Conservation (phyloP, 495 filamentous ascomycete genomes). For the Saxophila tyrrhenica region DNA sequence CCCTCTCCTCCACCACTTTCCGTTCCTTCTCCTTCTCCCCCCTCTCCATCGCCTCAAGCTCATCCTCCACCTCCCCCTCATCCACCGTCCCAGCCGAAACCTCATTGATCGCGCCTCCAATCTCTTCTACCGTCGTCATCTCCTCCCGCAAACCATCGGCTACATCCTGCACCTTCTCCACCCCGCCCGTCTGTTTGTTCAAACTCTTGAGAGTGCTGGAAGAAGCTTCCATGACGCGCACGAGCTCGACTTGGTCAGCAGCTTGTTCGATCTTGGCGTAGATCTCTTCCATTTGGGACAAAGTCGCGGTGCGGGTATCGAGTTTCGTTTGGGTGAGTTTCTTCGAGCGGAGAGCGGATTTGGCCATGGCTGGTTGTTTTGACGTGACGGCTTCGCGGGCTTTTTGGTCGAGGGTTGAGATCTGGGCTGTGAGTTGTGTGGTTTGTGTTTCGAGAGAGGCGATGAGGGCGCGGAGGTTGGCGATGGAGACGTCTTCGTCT, state of each 20-base stretch:
- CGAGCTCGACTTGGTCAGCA: slow-evolving; percentile 64
- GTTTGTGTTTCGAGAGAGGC: slow-evolving; percentile 38
- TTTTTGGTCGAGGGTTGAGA: slow-evolving; percentile 36
- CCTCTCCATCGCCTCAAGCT: slow-evolving; percentile 65
- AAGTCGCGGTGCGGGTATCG: slow-evolving; percentile 51
- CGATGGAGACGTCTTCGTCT: slow-evolving; percentile 66
- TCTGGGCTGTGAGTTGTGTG: slow-evolving; percentile 31
- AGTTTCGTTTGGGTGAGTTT: slow-evolving; percentile 67
- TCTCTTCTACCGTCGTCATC: slow-evolving; percentile 73
- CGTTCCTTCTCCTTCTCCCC: slow-evolving; percentile 45
- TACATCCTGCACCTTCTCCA: slow-evolving; percentile 27
- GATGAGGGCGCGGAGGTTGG: slow-evolving; percentile 43
- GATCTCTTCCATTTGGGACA: slow-evolving; percentile 73
- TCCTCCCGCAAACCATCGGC: slow-evolving; percentile 50
- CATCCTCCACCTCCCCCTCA: slow-evolving; percentile 78
- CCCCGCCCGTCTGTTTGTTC: slow-evolving; percentile 66
- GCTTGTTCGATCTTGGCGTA: slow-evolving; percentile 74
- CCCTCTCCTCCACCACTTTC: slow-evolving; percentile 25
- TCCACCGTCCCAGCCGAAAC: slow-evolving; percentile 47
- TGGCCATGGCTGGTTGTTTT: slow-evolving; percentile 62
- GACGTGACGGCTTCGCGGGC: slow-evolving; percentile 56
- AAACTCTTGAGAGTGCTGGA: slow-evolving; percentile 56
- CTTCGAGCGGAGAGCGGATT: slow-evolving; percentile 68
- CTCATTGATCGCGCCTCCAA: slow-evolving; percentile 63
- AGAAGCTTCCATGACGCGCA: slow-evolving; percentile 69